phyloP scores from a whole-genome alignment of 2,329 filamentous ascomycete genomes.

The Sclerotinia nivalis region DNA sequence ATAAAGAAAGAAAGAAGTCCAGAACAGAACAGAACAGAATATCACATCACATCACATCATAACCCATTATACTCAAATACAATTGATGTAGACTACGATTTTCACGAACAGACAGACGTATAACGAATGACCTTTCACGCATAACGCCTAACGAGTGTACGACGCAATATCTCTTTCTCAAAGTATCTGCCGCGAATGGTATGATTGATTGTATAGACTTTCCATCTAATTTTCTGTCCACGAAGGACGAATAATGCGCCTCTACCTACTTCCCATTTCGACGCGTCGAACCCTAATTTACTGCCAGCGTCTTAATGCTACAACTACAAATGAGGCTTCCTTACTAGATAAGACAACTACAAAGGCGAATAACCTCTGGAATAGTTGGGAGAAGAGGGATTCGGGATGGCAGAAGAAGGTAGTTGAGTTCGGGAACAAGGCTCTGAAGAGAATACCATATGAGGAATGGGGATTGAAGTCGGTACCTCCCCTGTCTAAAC shows the following conservation, averaged over 20 bases:
- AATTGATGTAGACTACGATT: neutral
- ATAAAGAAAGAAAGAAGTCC: slow-evolving; percentile 1
- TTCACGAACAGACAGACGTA: neutral
- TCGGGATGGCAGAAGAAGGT: slow-evolving; percentile 85
- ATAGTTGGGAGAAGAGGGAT: slow-evolving; percentile 81
- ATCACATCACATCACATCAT: neutral
- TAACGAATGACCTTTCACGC: neutral
- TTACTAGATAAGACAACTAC: slow-evolving; percentile 67
- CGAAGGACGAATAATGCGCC: slow-evolving; percentile 63
- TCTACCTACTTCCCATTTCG: slow-evolving; percentile 92
- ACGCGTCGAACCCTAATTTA: slow-evolving; percentile 90
- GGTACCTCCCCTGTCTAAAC: slow-evolving; percentile 75
- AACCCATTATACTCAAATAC: neutral
- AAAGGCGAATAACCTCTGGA: slow-evolving; percentile 77
- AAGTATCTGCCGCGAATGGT: neutral
- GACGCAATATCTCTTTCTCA: neutral
- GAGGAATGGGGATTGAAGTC: slow-evolving; percentile 99
- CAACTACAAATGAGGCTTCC: slow-evolving; percentile 54
- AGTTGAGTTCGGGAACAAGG: slow-evolving; percentile 81
- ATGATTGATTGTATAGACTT: neutral
- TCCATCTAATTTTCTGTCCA: neutral
- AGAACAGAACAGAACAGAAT: neutral
- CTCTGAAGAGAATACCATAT: slow-evolving; percentile 84
- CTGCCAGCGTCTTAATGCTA: slow-evolving; percentile 71
- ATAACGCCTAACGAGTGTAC: slow-evolving; percentile 3